Evolutionary conservation across 208 protist species (phyloP).

Genomic region (Vickermania ingenoplastis): DNA sequence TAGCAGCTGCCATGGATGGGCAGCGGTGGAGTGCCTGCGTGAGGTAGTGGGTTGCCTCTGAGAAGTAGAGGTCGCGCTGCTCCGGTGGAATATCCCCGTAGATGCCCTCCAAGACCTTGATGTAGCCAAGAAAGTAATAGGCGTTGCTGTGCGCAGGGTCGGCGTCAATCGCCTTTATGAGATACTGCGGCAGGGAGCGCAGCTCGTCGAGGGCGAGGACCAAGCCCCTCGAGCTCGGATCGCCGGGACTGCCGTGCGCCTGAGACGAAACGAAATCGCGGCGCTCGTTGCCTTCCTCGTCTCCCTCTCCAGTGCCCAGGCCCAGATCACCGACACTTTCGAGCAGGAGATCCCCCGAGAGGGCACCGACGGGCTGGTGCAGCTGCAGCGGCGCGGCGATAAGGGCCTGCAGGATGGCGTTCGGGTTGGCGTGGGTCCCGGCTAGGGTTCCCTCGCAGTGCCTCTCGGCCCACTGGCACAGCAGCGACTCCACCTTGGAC

Average conservation of each 20-base stretch:
- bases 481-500: not conserved
- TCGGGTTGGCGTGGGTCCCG: not conserved
- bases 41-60: not conserved
- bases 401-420: not conserved
- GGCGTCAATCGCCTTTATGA: not conserved
- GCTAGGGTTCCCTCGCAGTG: not conserved
- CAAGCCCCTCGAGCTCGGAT: too few relatives aligned
- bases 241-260: not conserved
- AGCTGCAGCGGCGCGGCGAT: not conserved
- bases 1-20: not conserved
- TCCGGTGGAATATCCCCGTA: not conserved
- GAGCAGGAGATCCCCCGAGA: not conserved
- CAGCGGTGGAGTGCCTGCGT: not conserved
- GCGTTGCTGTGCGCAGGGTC: not conserved
- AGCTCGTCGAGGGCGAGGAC: not conserved
- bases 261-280: not conserved
- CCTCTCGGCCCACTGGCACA: not conserved
- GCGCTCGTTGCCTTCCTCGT: not conserved
- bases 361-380: not conserved
- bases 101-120: slow-evolving; percentile 1
- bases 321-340: not conserved
- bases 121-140: not conserved
- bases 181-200: not conserved
- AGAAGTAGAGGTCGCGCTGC: not conserved
- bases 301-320: not conserved